Percentiles rank a stretch among this genome's conserved stretches.
Evolutionary conservation across 768 basidiomycete species (phyloP).

Genomic region (Scleroderma bovista): DNA sequence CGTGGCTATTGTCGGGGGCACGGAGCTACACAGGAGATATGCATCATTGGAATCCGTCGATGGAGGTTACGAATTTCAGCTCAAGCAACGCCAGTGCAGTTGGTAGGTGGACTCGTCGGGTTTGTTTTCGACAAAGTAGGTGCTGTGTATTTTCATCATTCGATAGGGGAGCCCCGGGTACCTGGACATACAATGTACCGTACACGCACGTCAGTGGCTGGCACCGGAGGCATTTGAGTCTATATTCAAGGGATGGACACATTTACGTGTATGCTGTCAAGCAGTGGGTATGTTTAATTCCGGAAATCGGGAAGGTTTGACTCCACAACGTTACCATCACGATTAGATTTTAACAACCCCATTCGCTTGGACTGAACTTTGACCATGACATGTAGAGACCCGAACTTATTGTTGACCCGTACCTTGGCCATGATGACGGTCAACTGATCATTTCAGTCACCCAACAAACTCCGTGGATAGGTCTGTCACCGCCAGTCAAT

Average conservation of each 20-base stretch:
- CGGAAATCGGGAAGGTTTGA: background rate
- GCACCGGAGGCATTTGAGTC: background rate
- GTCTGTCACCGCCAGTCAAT: too few relatives aligned
- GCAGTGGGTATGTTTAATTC: too few relatives aligned
- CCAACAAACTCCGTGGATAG: too few relatives aligned
- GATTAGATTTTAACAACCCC: background rate
- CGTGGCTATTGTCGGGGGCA: too few relatives aligned
- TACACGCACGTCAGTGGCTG: background rate
- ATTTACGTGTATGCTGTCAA: background rate
- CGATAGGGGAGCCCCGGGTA: too few relatives aligned
- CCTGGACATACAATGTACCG: too few relatives aligned
- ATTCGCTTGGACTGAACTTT: background rate
- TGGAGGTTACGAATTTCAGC: too few relatives aligned
- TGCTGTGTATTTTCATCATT: background rate
- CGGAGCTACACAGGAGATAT: too few relatives aligned
- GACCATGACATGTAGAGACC: background rate
- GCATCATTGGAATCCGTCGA: too few relatives aligned
- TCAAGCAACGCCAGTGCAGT: too few relatives aligned
- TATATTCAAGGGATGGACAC: background rate
- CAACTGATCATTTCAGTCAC: too few relatives aligned
- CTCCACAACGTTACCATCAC: background rate
- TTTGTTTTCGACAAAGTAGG: background rate
- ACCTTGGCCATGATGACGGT: background rate
- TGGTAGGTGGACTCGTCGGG: background rate
- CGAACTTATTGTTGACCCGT: background rate